Evolutionary conservation across 2,329 filamentous ascomycete genomes (phyloP), one percentile per base, ranked within the genome.

Genomic region (Allantophomopsis lycopodina): DNA sequence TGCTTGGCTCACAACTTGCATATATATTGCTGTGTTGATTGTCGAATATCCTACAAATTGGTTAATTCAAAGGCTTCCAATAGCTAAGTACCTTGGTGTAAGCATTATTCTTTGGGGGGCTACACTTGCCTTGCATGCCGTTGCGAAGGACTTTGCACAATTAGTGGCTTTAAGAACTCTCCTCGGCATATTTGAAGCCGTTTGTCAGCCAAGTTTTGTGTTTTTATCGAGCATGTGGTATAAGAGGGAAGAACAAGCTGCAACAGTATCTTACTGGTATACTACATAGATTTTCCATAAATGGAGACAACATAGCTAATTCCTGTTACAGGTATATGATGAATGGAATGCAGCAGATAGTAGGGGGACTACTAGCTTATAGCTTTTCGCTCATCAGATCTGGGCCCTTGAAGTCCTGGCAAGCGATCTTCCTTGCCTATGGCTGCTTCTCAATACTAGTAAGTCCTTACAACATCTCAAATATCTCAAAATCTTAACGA

Each of bases 201-300:
- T 76, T 0, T 76, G 82, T 4, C 80, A 76, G 2, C 79, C 79
- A 0, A 72, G 76, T 0, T 83, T 83, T 48, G 71, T 76, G 0
- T 62, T 82, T 2, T 64, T 84, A 46, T 80, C 76, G 2, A 71
- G 65, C 4, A 76, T 82, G 60, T 84, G 79, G 79, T 84, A 83
- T 50, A 83, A 80, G 2, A 78, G 78, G 52, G 66, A 67, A 40
- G 79, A 84, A 53, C 79, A 83, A 58, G 75, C 74, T 2, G 61
- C 64, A 1, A 72, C 71, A 1, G 71, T 69, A 2, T 69, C 80
- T 39, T 83, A 50, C 41, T 55, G 52, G 52, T 82, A 80, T 57
- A 68, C 62, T 35, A 79, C 77, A 60, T 76, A 76, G 43, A n/a
- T 73, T 73, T 7, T 67, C 3, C 18, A 12, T 2, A 15, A 10